Base-by-base conservation (phyloP, 257 asterid species). In the Oldenlandia corymbosa region DNA sequence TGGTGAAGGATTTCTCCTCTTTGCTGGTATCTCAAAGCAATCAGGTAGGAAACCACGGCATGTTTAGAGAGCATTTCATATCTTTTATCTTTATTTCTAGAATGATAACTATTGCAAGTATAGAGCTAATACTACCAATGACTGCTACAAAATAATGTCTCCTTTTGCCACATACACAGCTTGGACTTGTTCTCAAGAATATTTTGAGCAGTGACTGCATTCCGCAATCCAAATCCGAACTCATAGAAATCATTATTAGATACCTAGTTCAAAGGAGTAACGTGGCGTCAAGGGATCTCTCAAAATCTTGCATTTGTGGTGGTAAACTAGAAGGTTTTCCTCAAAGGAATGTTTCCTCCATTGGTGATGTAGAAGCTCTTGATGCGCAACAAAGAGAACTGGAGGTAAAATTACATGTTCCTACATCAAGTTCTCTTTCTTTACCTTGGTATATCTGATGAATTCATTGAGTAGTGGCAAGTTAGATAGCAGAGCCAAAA, bases 1-100 rank as follows among this genome's bases (percentile, higher is more conserved):
- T 85, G 57, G 84, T 84, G 41, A 85, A 85, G 79, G 92, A 88
- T 79, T 90, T 90, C 75, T 76, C 97, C 3, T 76, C 84, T 37
- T 67, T 82, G 72, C 68, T 85, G 79, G 77, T 71, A 42, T 80
- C 96, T 65, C 88, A 84, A 72, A 80, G 97, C 71, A 78, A 80
- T 75, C 96, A 85, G 97, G 97, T 88, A 77, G 58, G 62, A 2
- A 4, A 46, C 37, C 2, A 31, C 17, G 27, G 5, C 52, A 59
- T 26, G 34, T 54, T 43, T 26, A 13, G 21, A 37, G 10, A n/a
- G 39, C 39, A 41, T 21, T 2, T 65, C 11, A n/a, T n/a, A n/a
- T n/a, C n/a, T n/a, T 31, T 49, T 8, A 5, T 26, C 14, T 37
- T 49, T 21, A 7, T 7, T 66, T 4, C 32, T 37, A 7, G 10